Conservation (phyloP, 805 yeast species). For the Starmerella bombi region DNA sequence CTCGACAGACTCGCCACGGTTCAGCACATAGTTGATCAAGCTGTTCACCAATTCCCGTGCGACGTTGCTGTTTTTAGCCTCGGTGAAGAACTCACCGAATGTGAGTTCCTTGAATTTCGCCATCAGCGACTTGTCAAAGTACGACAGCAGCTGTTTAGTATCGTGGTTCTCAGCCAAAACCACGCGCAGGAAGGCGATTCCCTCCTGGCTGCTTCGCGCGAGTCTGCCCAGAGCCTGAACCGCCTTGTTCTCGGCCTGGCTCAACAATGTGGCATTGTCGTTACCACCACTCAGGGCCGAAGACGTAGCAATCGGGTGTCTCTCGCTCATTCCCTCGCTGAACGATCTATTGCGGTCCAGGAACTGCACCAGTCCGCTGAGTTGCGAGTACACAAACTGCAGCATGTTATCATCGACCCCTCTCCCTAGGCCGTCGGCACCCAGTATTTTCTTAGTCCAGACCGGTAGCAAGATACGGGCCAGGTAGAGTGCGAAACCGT, state of each 20-base stretch:
- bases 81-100: conserved; percentile 67
- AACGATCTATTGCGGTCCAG: conserved; percentile 35
- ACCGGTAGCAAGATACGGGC: conserved; percentile 64
- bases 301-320: conserved; percentile 10
- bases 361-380: conserved; percentile 28
- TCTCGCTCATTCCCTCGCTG: conserved; percentile 31
- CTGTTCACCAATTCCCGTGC: conserved; percentile 81
- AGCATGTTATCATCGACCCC: conserved; percentile 20
- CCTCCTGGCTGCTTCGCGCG: conserved; percentile 71
- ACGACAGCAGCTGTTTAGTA: conserved; percentile 56
- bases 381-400: conserved; percentile 23
- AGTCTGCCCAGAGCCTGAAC: conserved; percentile 64
- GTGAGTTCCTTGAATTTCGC: conserved; percentile 49
- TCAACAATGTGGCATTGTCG: conserved; percentile 23
- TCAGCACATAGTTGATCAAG: conserved; percentile 73
- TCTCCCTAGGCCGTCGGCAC: conserved; percentile 1
- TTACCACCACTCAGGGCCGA: conserved; percentile 16
- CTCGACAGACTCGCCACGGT: conserved; percentile 88
- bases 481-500: conserved; percentile 68
- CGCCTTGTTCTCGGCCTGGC: conserved; percentile 83
- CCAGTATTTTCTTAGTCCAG: conserved; percentile 65
- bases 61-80: conserved; percentile 35
- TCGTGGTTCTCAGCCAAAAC: conserved; percentile 55
- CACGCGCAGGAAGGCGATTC: conserved; percentile 73
- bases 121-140: conserved; percentile 55